phyloP scores from a whole-genome alignment of 2,329 filamentous ascomycete species.

The Penicillium paneum region DNA sequence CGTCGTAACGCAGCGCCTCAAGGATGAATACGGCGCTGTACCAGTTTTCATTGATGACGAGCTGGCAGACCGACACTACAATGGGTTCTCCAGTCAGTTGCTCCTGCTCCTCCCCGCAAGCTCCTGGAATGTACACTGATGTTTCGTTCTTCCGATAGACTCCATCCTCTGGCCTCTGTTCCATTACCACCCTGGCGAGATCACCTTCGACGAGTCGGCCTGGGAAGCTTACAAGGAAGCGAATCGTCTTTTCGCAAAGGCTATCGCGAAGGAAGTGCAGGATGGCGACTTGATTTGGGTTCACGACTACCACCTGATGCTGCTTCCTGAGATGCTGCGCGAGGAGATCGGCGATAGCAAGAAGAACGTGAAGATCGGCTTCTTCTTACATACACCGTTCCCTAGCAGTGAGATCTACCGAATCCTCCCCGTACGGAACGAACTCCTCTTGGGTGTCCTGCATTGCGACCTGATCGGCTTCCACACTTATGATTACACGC shows the following conservation, averaged over 20 bases:
- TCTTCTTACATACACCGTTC: slow-evolving; percentile 97
- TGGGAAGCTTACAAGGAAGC: slow-evolving; percentile 93
- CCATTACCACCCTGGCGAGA: slow-evolving; percentile 97
- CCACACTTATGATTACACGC: slow-evolving; percentile 98
- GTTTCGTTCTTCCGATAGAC: slow-evolving; percentile 52
- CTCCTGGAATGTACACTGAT: slow-evolving; percentile 1
- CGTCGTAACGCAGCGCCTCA: slow-evolving; percentile 71
- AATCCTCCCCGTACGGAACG: slow-evolving; percentile 87
- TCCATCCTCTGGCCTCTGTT: slow-evolving; percentile 98
- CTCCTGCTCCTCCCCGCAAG: background rate
- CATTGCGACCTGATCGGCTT: slow-evolving; percentile 96
- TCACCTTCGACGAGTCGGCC: slow-evolving; percentile 92
- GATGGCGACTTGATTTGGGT: slow-evolving; percentile 97
- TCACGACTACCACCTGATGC: slow-evolving; percentile 97
- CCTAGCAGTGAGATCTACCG: slow-evolving; percentile 96
- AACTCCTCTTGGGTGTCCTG: slow-evolving; percentile 79
- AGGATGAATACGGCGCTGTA: slow-evolving; percentile 82
- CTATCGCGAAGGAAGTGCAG: slow-evolving; percentile 79
- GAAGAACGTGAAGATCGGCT: slow-evolving; percentile 95
- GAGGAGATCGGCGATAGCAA: slow-evolving; percentile 76
- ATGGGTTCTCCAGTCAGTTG: slow-evolving; percentile 86
- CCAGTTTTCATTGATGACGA: slow-evolving; percentile 94
- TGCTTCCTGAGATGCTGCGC: slow-evolving; percentile 90
- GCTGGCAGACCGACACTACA: slow-evolving; percentile 92
- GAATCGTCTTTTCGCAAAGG: slow-evolving; percentile 86